phyloP scores from a whole-genome alignment of 768 basidiomycete species.

The Heimioporus sp. region DNA sequence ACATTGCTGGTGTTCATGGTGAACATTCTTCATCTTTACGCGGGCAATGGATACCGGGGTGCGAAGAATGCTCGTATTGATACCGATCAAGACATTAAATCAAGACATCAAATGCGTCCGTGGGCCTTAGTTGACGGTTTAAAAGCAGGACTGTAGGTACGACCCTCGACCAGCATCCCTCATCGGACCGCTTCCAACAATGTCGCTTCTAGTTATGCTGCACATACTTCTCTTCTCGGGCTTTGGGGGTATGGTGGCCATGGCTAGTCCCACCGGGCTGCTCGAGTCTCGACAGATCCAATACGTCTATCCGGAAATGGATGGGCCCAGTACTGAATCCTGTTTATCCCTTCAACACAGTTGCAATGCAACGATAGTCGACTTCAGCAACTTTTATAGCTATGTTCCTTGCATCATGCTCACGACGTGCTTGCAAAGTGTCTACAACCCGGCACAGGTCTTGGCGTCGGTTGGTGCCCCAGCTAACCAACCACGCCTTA shows the following conservation, averaged over 20 bases:
- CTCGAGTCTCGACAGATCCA: constrained; percentile 14
- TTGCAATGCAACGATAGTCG: constrained; percentile 16
- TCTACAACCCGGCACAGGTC: constrained; percentile 4
- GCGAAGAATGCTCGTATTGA: neutral
- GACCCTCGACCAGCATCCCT: neutral
- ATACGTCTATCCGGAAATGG: neutral
- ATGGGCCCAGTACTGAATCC: neutral
- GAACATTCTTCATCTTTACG: neutral
- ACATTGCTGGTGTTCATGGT: neutral
- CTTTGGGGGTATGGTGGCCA: constrained; percentile 1
- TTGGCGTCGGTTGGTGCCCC: constrained; percentile 9
- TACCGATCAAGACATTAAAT: no score
- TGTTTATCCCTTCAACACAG: constrained; percentile 19
- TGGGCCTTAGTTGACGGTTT: neutral
- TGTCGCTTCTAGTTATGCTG: neutral
- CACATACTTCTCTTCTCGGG: neutral
- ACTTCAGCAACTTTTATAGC: constrained; percentile 18
- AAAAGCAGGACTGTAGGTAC: neutral
- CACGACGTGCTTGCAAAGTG: constrained; percentile 9
- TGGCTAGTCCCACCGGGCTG: neutral
- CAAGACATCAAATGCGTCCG: neutral
- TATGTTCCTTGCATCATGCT: constrained; percentile 20
- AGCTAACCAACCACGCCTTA: constrained; percentile 14
- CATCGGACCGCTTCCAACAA: neutral
- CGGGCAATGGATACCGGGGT: neutral